Conservation (phyloP, 2,329 filamentous ascomycete species). For the Fusarium oxysporum region DNA sequence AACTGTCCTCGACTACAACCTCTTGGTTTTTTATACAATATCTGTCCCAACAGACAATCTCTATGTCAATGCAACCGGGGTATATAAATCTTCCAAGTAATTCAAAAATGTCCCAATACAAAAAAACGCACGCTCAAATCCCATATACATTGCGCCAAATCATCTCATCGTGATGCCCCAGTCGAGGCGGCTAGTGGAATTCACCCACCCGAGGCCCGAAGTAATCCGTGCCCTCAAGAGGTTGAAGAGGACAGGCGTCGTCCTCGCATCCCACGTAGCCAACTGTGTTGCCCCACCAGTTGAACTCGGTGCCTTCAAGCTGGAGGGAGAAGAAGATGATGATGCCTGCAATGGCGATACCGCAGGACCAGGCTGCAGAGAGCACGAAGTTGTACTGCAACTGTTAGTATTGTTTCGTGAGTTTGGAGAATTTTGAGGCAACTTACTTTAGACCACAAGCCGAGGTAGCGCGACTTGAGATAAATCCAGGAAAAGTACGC, state of each 20-base stretch:
- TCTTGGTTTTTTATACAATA: slow-evolving; percentile 31
- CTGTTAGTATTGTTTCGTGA: slow-evolving; percentile 3
- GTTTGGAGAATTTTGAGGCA: too few relatives aligned
- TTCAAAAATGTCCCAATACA: slow-evolving; percentile 40
- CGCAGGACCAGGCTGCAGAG: slow-evolving; percentile 62
- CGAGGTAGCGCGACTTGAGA: slow-evolving; percentile 60
- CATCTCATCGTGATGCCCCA: slow-evolving; percentile 31
- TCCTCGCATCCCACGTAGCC: slow-evolving; percentile 57
- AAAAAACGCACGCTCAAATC: slow-evolving; percentile 42
- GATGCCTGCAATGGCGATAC: slow-evolving; percentile 62
- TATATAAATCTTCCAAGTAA: slow-evolving; percentile 41
- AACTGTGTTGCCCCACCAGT: slow-evolving; percentile 63
- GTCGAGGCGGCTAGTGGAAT: slow-evolving; percentile 42
- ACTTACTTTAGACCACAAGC: slow-evolving; percentile 64
- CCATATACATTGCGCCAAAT: slow-evolving; percentile 41
- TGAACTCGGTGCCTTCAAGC: slow-evolving; percentile 55
- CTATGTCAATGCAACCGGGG: slow-evolving; percentile 41
- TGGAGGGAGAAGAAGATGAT: slow-evolving; percentile 66
- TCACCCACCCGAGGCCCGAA: slow-evolving; percentile 56
- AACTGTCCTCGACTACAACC: slow-evolving; percentile 9
- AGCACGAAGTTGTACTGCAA: slow-evolving; percentile 64
- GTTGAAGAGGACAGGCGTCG: slow-evolving; percentile 53
- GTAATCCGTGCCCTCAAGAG: slow-evolving; percentile 51
- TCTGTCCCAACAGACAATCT: slow-evolving; percentile 38
- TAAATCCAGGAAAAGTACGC: slow-evolving; percentile 65